phyloP scores from a whole-genome alignment of 1,284 basidiomycete species.

The Leccinum pallidistipes region DNA sequence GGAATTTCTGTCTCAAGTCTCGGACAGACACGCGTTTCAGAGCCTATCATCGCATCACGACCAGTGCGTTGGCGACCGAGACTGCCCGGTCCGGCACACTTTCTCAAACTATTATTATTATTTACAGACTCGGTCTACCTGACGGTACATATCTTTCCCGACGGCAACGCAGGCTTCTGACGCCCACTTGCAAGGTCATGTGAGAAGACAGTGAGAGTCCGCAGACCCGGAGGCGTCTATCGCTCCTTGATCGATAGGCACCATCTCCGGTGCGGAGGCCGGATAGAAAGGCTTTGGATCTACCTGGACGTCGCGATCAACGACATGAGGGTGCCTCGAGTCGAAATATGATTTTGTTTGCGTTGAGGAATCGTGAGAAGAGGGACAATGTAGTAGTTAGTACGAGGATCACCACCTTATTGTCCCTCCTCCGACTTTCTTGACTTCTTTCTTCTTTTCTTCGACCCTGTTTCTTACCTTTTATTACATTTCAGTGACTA shows the following conservation, averaged over 20 bases:
- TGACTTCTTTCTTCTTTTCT: constrained; percentile 29
- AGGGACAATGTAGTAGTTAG: constrained; percentile 8
- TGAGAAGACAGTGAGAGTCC: constrained; percentile 8
- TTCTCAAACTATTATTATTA: too few relatives aligned
- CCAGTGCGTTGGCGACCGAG: constrained; percentile 21
- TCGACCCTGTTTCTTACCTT: constrained; percentile 30
- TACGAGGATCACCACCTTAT: constrained; percentile 31
- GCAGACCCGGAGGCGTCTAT: constrained; percentile 3
- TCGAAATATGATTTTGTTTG: constrained; percentile 1
- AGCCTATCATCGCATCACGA: constrained; percentile 13
- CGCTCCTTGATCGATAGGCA: constrained; percentile 27
- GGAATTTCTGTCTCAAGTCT: not conserved
- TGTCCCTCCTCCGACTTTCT: constrained; percentile 25
- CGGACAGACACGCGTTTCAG: constrained; percentile 6
- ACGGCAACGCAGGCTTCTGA: constrained; percentile 6
- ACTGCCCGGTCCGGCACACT: constrained; percentile 6
- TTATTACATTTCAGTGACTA: constrained; percentile 30
- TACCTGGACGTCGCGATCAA: not conserved
- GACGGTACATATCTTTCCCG: not conserved
- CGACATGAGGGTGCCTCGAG: constrained; percentile 28
- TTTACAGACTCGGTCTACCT: too few relatives aligned
- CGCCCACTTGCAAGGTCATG: constrained; percentile 4
- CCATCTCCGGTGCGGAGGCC: constrained; percentile 16
- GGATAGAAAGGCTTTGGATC: not conserved
- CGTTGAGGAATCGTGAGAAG: constrained; percentile 26